Evolutionary conservation across 2,329 filamentous ascomycete species (phyloP), one percentile per base, ranked within the genome.

Genomic region (Colletotrichum zoysiae): DNA sequence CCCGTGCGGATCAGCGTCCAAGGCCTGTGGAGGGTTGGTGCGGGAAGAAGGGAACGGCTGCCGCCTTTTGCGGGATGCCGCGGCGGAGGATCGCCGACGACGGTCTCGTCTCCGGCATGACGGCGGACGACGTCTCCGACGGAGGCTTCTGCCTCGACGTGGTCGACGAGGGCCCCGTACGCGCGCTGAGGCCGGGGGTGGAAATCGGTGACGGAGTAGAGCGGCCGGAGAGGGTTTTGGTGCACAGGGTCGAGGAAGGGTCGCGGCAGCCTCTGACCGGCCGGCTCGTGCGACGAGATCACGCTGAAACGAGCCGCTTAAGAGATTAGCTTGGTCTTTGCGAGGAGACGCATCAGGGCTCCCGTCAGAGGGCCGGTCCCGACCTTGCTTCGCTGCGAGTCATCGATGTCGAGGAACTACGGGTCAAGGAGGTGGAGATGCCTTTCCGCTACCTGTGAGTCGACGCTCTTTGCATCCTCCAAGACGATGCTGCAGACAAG

Each of bases 381-480:
- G 16, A 55, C 7, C 9, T 35, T 9, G 16, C 14, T 20, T 55
- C 30, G 51, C 30, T 55, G 30, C 51, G 30, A 12, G 26, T 55
- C 3, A n/a, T 55, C 9, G 51, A 35, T 30, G 35, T 30, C 3
- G 51, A 55, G 16, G 51, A 35, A 3, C 30, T 55, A 3, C 7
- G 51, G 6, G 16, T 55, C 8, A 30, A 16, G 26, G 26, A 35
- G 26, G 51, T 35, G 14, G 30, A 35, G 16, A 33, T 33, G 51
- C 51, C 51, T 8, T 55, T 18, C 8, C 51, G 57, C 38, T 59
- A 59, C 35, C 14, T 59, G 7, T 46, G 57, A 38, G 57, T 59
- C 14, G 57, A 59, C 14, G 57, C 57, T 5, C 57, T 59, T 5
- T 59, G 57, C 35, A 59, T 59, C 38, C 23, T 59, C 9, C 57